A percentile compares a stretch with the other conserved stretches of the same genome.
These are phyloP conservation scores for Juglanconis oblonga DNA, from an alignment of 2,329 filamentous ascomycete species.

Conservation along the genomic window DNA sequence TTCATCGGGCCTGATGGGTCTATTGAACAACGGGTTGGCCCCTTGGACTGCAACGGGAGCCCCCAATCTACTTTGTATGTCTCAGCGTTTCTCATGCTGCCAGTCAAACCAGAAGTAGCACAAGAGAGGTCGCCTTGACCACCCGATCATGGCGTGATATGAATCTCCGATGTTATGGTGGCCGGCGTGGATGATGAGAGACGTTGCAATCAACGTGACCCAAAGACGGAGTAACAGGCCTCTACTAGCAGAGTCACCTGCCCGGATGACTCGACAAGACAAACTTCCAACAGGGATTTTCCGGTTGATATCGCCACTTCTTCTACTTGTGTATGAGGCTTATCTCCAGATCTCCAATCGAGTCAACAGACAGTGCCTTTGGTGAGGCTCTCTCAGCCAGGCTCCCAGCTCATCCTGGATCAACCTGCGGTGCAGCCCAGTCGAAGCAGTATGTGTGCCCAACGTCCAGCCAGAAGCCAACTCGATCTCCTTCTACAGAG, in stretches of 20 bases:
- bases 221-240: background rate
- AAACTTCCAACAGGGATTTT: background rate
- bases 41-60: background rate
- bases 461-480: background rate
- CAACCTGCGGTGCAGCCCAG: background rate
- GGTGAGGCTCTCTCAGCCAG: background rate
- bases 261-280: background rate
- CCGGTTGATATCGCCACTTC: background rate
- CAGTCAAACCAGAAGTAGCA: constrained; percentile 4
- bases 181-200: background rate
- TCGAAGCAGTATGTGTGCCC: background rate
- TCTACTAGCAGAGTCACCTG: background rate
- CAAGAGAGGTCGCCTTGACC: background rate
- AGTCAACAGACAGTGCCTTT: background rate
- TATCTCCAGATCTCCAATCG: background rate
- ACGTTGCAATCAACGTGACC: background rate
- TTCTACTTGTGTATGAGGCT: background rate
- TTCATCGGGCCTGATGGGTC: background rate
- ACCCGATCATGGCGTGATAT: constrained; percentile 3
- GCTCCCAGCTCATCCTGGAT: background rate
- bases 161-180: background rate
- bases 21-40: background rate
- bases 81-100: too few relatives aligned
- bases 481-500: background rate
- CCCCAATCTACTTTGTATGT: background rate